Conservation (phyloP, 306 rosid species). For the Betula pendula region DNA sequence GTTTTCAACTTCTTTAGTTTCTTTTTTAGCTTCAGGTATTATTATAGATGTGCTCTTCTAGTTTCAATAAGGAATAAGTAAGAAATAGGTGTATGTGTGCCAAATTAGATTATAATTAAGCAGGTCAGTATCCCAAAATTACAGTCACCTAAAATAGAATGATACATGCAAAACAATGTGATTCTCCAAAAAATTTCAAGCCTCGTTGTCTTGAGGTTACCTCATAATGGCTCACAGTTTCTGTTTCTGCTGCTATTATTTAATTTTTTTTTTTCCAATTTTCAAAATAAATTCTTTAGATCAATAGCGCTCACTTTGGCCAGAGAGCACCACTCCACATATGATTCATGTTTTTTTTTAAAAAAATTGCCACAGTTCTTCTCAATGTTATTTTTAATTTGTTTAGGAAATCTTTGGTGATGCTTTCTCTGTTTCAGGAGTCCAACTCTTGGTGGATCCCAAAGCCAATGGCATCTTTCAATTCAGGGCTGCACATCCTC, state of each 20-base stretch:
- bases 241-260: not conserved
- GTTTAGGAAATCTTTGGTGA: conserved; percentile 6
- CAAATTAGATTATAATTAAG: not conserved
- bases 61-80: not conserved
- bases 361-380: not conserved
- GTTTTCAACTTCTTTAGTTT: not conserved
- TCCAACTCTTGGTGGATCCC: conserved; percentile 71
- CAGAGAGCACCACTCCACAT: not conserved
- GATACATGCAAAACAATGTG: not conserved
- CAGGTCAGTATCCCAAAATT: not conserved
- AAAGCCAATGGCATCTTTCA: conserved; percentile 48
- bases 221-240: not conserved
- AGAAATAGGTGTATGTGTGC: not conserved
- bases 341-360: not conserved
- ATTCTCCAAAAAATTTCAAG: not conserved
- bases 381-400: conserved; percentile 10
- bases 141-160: not conserved
- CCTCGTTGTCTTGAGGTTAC: not conserved
- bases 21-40: not conserved
- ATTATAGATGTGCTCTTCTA: not conserved
- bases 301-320: not conserved
- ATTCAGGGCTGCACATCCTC: conserved; percentile 41
- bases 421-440: conserved; percentile 43
- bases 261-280: not conserved
- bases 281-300: not conserved